Evolutionary conservation across 495 filamentous ascomycete species (phyloP), one percentile per base, ranked within the genome.

Genomic region (Neurospora sp.): DNA sequence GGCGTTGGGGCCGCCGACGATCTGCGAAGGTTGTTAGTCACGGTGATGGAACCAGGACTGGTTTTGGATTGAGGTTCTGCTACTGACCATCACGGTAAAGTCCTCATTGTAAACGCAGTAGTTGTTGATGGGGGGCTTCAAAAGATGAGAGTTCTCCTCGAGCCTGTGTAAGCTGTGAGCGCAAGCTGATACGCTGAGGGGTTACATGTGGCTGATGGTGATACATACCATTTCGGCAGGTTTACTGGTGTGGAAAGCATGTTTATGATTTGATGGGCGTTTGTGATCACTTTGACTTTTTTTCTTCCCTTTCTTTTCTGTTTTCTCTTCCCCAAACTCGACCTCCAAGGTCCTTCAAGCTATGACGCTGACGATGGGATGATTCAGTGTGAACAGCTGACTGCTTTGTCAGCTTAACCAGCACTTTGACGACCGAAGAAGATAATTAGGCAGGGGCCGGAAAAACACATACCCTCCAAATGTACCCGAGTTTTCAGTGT

Each of bases 91-190:
- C 72, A 95, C 92, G 35, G 92, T 93, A 41, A 94, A 87, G 74
- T 89, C 86, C 42, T 90, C 86, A 78, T 97, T 91, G 84, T 97
- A 96, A 74, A 99, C 93, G 83, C 94, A 97, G 83, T 95, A 96
- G 83, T 98, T 99, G 82, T 98, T 98, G 78, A 99, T 91, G 3
- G 96, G 96, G 2, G 96, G 96, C 82, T 97, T 91, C 72, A 99
- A 89, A 70, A 98, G 90, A 78, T 98, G 94, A 4, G 92, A 91
- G 80, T 98, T 98, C 79, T 92, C 89, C 79, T 94, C 90, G 49
- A 99, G 91, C 96, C 96, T 99, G 76, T 44, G 70, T 79, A 72
- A 74, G 16, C 72, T 44, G 14, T 46, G 73, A 39, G 69, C 39
- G 39, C 23, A 35, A 40, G 44, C 16, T 23, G 11, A 35, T 72